Conservation (phyloP, 352 stramenopile genomes). For the Phytophthora brassicae region DNA sequence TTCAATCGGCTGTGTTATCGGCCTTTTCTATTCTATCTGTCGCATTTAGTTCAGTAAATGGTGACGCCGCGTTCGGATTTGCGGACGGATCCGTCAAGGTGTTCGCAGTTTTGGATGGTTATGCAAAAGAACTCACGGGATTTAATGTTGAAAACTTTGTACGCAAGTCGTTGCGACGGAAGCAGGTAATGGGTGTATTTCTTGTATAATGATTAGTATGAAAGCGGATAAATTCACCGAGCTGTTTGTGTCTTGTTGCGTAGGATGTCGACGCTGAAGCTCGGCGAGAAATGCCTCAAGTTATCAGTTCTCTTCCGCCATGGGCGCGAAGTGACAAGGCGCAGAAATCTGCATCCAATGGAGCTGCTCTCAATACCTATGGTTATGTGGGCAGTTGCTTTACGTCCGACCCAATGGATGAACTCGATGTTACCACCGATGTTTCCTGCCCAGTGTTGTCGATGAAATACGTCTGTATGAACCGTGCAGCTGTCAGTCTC, state of each 20-base stretch:
- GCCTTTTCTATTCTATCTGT: conserved; percentile 74
- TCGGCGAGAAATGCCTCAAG: conserved; percentile 50
- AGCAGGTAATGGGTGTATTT: conserved; percentile 13
- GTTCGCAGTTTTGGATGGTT: conserved; percentile 53
- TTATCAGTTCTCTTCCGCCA: conserved; percentile 66
- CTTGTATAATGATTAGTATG: not conserved
- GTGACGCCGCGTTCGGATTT: conserved; percentile 71
- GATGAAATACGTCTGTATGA: conserved; percentile 52
- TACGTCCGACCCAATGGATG: not conserved
- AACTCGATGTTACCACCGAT: conserved; percentile 25
- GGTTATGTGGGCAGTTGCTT: not conserved
- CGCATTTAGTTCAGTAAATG: conserved; percentile 58
- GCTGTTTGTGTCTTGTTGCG: conserved; percentile 15
- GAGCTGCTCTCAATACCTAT: not conserved
- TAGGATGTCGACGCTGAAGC: conserved; percentile 49
- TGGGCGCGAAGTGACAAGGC: conserved; percentile 61
- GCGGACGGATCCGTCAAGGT: conserved; percentile 64
- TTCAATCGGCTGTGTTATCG: conserved; percentile 77
- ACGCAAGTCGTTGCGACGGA: conserved; percentile 27
- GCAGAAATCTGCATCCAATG: conserved; percentile 19
- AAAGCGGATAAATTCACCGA: not conserved
- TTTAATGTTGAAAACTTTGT: conserved; percentile 56
- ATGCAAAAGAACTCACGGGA: conserved; percentile 54
- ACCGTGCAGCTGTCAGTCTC: not conserved
- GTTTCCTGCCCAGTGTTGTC: conserved; percentile 49